Conservation (phyloP, 352 stramenopile genomes). For the Globisporangium mamillatum region DNA sequence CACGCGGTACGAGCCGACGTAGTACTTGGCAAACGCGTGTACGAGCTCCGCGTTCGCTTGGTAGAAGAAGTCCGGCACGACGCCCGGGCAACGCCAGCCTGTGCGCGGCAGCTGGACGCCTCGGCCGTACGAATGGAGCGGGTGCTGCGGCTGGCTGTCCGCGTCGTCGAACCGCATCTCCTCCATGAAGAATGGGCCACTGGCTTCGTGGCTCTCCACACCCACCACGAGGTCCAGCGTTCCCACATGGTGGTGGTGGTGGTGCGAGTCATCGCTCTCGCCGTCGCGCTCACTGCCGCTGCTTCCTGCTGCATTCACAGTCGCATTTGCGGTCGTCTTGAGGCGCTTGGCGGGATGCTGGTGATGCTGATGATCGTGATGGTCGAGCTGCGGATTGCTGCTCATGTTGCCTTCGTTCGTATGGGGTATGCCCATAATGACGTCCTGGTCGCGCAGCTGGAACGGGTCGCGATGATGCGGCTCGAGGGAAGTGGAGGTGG, state of each 20-base stretch:
- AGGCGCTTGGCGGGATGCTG: slow-evolving; percentile 20
- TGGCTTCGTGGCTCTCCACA: slow-evolving; percentile 3
- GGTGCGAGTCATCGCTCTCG: slow-evolving; percentile 20
- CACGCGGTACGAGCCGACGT: slow-evolving; percentile 55
- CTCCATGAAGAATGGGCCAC: slow-evolving; percentile 28
- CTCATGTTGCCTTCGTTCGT: background rate
- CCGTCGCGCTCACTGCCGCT: slow-evolving; percentile 18
- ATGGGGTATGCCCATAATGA: background rate
- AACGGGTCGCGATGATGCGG: slow-evolving; percentile 11
- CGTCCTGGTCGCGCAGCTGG: slow-evolving; percentile 12
- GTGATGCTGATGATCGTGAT: background rate
- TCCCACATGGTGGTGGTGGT: slow-evolving; percentile 4
- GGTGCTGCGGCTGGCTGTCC: slow-evolving; percentile 1
- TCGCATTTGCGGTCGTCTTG: slow-evolving; percentile 11
- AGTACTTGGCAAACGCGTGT: slow-evolving; percentile 66
- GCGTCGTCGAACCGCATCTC: slow-evolving; percentile 23
- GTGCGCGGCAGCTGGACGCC: slow-evolving; percentile 44
- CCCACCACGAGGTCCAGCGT: slow-evolving; percentile 13
- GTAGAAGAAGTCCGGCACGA: slow-evolving; percentile 58
- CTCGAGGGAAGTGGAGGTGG: background rate
- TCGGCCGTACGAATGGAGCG: background rate
- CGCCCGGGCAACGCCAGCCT: slow-evolving; percentile 57
- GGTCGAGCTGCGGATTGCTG: background rate
- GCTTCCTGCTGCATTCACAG: slow-evolving; percentile 7
- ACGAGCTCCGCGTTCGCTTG: slow-evolving; percentile 44